Evolutionary conservation across 768 basidiomycete genomes (phyloP), one percentile per base, ranked within the genome.

Genomic region (Candolleomyces eurysporus): DNA sequence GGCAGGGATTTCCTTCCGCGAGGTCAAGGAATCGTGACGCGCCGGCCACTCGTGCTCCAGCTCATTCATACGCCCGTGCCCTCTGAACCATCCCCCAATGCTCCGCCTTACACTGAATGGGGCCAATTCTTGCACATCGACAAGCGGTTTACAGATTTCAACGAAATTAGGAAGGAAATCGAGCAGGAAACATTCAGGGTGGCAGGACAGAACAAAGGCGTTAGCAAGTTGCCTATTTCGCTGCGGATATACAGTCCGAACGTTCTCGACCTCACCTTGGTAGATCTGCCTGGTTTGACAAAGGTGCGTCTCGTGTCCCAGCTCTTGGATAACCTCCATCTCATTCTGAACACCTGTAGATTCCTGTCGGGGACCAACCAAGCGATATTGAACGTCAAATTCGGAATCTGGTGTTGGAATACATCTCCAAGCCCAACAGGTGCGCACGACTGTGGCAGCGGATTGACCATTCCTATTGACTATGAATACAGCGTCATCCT

Each of bases 311-410:
- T 46, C 30, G 13, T 31, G n/a, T 51, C 7, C 63, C 11, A 9
- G 32, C 21, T 60, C 39, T 40, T 60, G 39, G 9, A 14, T 11
- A 46, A 43, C 49, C 30, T 54, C 31, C 49, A 13, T 42, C 30
- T 40, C 54, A 1, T 59, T 50, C 11, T 58, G 22, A 30, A 62
- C 0, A 42, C 50, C 40, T 42, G 58, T 66, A 95, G 93, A 94
- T 96, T 65, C 94, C 94, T 0, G 94, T 96, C 5, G 94, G 96
- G 13, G 95, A 97, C 73, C 96, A 99, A 74, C 96, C 96, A 5
- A 94, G 94, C 63, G 96, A 99, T 70, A 99, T 99, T 54, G 96
- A 99, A 71, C 82, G 91, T 19, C 97, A 98, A 76, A 98, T 99
- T 65, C 90, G 95, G 61, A 91, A 85, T 67, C 81, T 99, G 30